Base-by-base conservation (phyloP, 257 asterid genomes). In the Hygrophila difformis region DNA sequence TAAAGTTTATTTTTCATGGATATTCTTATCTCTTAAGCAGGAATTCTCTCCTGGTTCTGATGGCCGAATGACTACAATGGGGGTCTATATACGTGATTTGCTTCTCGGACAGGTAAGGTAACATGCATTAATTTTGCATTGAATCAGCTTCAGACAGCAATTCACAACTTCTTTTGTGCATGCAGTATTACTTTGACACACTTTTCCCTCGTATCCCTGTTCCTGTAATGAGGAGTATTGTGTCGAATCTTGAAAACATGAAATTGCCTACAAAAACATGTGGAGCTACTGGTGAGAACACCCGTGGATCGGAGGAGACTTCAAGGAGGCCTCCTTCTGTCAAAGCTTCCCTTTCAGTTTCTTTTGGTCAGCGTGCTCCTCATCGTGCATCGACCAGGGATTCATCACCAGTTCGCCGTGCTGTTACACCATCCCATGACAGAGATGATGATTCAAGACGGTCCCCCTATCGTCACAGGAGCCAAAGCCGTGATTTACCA, bases 301-400 rank as follows among this genome's bases (percentile, higher is more conserved):
- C 86, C 39, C 96, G 93, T n/a, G 96, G 94, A 34, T 73, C 93
- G 2, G 96, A 86, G 47, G 98, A 85, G 73, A 77, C 94, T 44
- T 84, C 96, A 17, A 71, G 98, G 42, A 78, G 96, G 45, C 98
- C 98, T 18, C 98, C 98, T 52, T 86, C 98, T 6, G 98, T 91
- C 45, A 91, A 91, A 70, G 98, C 98, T 31, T 61, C 98, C 46
- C 96, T 91, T 17, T 91, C 98, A 6, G 98, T 86, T 52, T 91
- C 98, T n/a, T 91, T 91, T 57, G 95, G 98, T 55, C 98, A 82
- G 63, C 93, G 96, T 5, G 96, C 96, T 53, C 98, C 96, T 42
- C 98, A 91, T 59, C 98, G 98, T 59, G 88, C 96, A 52, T 82
- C 96, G 17, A 91, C 98, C 17, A 69, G 98, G 71, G 98, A 76